Percentiles rank a stretch among this genome's conserved stretches.
phyloP scores from a whole-genome alignment of 371 early-diverging fungal genomes.

The Mortierella sp. region DNA sequence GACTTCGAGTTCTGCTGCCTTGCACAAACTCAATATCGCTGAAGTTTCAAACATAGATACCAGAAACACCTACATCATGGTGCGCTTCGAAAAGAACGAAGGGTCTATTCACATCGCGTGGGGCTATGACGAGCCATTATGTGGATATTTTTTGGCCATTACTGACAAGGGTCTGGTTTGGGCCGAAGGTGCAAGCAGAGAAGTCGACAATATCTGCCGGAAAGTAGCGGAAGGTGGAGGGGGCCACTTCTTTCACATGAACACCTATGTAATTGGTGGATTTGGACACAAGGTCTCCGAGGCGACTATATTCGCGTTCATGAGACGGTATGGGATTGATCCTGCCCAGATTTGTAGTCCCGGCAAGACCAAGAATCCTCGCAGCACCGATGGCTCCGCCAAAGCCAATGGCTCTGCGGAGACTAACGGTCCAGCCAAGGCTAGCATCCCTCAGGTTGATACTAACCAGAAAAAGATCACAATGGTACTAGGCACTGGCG shows the following conservation, averaged over 20 bases:
- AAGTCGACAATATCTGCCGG: conserved; percentile 12
- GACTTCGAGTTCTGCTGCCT: too few species aligned
- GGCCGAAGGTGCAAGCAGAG: neutral
- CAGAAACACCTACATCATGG: conserved; percentile 14
- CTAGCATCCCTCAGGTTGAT: neutral
- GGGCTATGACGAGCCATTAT: conserved; percentile 24
- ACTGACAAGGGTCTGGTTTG: conserved; percentile 20
- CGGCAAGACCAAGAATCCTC: too few species aligned
- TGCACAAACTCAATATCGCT: too few species aligned
- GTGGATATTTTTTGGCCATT: conserved; percentile 35
- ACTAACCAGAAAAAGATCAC: neutral
- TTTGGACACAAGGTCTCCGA: conserved; percentile 33
- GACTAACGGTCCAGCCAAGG: too few species aligned
- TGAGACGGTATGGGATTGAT: conserved; percentile 39
- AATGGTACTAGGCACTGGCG: neutral
- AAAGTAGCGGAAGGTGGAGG: conserved; percentile 4
- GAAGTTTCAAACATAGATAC: neutral
- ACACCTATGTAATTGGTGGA: conserved; percentile 10
- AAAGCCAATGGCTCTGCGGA: too few species aligned
- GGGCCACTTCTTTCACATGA: conserved; percentile 28
- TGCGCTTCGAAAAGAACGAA: conserved; percentile 19
- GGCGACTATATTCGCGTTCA: conserved; percentile 35
- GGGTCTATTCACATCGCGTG: conserved; percentile 19
- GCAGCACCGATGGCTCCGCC: too few species aligned
- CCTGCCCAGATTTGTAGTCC: conserved; percentile 27